A percentile compares a stretch with the other conserved stretches of the same genome.
phyloP scores from a whole-genome alignment of 495 filamentous ascomycete species.

The Lepidopterella palustris region DNA sequence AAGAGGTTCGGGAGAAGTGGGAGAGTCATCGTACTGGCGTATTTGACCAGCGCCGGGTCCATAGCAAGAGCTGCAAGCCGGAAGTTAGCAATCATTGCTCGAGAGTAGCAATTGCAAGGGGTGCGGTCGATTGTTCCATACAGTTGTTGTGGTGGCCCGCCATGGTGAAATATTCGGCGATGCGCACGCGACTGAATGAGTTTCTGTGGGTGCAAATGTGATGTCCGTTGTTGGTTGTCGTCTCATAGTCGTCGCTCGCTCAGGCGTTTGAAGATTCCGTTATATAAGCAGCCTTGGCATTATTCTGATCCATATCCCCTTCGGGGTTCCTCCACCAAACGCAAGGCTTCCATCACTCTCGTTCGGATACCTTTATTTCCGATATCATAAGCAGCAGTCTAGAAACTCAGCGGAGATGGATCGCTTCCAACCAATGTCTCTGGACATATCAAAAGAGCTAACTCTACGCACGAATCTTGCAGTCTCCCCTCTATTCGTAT shows the following conservation, averaged over 20 bases:
- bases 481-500: too few relatives aligned
- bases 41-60: slow-evolving; percentile 40
- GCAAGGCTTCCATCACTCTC: too few relatives aligned
- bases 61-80: slow-evolving; percentile 31
- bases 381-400: too few relatives aligned
- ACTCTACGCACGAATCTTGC: too few relatives aligned
- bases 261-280: too few relatives aligned
- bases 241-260: not conserved
- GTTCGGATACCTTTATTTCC: too few relatives aligned
- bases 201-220: not conserved
- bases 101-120: not conserved
- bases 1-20: not conserved
- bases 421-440: too few relatives aligned
- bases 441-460: too few relatives aligned
- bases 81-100: slow-evolving; percentile 11
- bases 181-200: not conserved
- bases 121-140: slow-evolving; percentile 3
- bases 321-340: too few relatives aligned
- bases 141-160: slow-evolving; percentile 31
- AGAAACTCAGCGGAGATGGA: too few relatives aligned
- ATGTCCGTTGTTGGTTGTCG: not conserved
- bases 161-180: slow-evolving; percentile 16
- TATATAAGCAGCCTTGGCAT: too few relatives aligned
- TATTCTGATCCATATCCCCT: too few relatives aligned
- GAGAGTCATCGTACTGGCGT: slow-evolving; percentile 37